Evolutionary conservation across 345 rosid species (phyloP).

Genomic region (Eucalyptus tenuipes): DNA sequence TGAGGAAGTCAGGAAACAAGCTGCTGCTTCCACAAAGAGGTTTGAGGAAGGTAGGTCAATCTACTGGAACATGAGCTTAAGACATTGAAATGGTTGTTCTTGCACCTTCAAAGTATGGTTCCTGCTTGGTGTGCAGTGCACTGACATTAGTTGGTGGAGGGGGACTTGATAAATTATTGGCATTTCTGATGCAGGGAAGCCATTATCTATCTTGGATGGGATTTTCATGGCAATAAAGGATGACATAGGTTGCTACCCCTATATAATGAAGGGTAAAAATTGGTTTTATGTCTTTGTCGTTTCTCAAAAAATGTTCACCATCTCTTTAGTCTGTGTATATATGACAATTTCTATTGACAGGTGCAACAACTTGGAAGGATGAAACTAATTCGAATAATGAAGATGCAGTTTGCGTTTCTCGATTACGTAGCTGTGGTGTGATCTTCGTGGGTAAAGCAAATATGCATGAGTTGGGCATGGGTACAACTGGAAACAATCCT

Average conservation of each 20-base stretch:
- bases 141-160: background rate
- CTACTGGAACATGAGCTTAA: background rate
- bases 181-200: constrained; percentile 43
- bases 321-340: background rate
- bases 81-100: background rate
- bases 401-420: constrained; percentile 66
- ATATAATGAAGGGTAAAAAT: constrained; percentile 51
- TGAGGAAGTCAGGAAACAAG: constrained; percentile 58
- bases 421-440: constrained; percentile 70
- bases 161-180: background rate
- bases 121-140: background rate
- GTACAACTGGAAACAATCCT: constrained; percentile 88
- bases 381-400: constrained; percentile 51
- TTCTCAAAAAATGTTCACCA: background rate
- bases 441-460: constrained; percentile 82
- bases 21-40: constrained; percentile 74
- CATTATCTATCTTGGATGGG: constrained; percentile 74
- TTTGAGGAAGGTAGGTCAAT: constrained; percentile 52
- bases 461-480: constrained; percentile 95
- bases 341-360: constrained; percentile 6
- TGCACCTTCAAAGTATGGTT: background rate
- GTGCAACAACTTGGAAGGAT: constrained; percentile 85
- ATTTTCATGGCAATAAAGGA: constrained; percentile 83
- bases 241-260: constrained; percentile 77
- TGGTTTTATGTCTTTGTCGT: background rate